These are phyloP conservation scores for Westerdykella ornata DNA, from an alignment of 2,329 filamentous ascomycete species.

Conservation along the genomic window DNA sequence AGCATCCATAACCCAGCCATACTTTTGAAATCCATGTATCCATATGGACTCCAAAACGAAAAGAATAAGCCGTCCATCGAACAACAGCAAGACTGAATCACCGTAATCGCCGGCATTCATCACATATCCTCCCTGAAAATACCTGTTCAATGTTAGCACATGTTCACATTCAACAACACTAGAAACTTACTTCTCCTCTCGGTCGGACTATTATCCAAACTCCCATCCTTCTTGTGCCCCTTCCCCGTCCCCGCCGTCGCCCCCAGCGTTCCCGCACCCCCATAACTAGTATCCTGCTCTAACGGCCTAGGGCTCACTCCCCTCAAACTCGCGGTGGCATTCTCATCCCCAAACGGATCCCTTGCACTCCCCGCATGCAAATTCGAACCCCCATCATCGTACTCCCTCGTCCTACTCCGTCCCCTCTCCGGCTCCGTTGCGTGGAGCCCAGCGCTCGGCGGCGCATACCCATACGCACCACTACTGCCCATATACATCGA, in stretches of 20 bases:
- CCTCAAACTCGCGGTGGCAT: conserved; percentile 45
- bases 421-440: conserved; percentile 33
- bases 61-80: too few relatives aligned
- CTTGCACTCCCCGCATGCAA: conserved; percentile 23
- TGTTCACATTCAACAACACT: conserved; percentile 54
- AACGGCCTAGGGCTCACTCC: conserved; percentile 70
- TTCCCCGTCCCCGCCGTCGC: conserved; percentile 37
- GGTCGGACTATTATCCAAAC: conserved; percentile 51
- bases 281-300: conserved; percentile 40
- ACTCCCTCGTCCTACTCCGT: conserved; percentile 46
- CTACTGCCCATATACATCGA: conserved; percentile 34
- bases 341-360: conserved; percentile 39
- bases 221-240: conserved; percentile 33
- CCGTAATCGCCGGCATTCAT: too few relatives aligned
- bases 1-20: too few relatives aligned
- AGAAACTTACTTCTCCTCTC: conserved; percentile 58
- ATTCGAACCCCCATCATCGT: conserved; percentile 21
- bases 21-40: too few relatives aligned
- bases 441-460: conserved; percentile 19
- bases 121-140: not conserved
- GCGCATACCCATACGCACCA: conserved; percentile 16
- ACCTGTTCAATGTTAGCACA: not conserved
- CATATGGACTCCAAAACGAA: too few relatives aligned
- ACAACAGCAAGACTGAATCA: too few relatives aligned
- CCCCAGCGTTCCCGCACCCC: conserved; percentile 21